Conservation (phyloP, 495 filamentous ascomycete species). For the Aspergillus asperescens region DNA sequence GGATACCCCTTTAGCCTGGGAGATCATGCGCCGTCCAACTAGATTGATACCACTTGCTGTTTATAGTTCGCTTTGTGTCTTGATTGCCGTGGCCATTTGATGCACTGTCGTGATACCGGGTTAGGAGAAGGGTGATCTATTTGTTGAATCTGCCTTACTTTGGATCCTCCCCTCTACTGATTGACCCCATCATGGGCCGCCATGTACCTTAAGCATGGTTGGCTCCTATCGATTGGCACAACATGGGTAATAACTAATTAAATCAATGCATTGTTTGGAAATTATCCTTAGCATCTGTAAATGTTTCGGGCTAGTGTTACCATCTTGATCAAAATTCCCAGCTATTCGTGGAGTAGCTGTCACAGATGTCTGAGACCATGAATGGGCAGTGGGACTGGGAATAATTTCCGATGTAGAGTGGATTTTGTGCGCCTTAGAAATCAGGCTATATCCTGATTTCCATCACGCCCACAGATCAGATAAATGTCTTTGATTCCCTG, state of each 20-base stretch:
- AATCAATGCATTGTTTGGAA: constrained; percentile 18
- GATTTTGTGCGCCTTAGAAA: not conserved
- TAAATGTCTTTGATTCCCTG: not conserved
- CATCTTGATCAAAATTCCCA: too few relatives aligned
- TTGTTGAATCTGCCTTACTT: constrained; percentile 19
- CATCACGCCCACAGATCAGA: not conserved
- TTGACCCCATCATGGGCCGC: constrained; percentile 13
- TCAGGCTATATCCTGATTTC: not conserved
- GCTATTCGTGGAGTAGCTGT: too few relatives aligned
- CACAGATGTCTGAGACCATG: too few relatives aligned
- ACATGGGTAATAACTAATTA: constrained; percentile 25
- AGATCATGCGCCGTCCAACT: constrained; percentile 40
- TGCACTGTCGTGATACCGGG: constrained; percentile 36
- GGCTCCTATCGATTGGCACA: constrained; percentile 11
- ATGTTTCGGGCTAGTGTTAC: too few relatives aligned
- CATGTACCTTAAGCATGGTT: constrained; percentile 5
- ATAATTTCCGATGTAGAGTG: not conserved
- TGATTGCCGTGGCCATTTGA: constrained; percentile 22
- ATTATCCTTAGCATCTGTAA: not conserved
- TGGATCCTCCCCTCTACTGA: constrained; percentile 16
- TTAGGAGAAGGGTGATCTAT: constrained; percentile 29
- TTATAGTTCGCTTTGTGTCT: constrained; percentile 28
- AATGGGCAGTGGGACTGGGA: not conserved
- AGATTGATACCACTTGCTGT: constrained; percentile 51
- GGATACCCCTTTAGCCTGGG: constrained; percentile 30